Conservation (phyloP, 306 rosid genomes). For the Citrullus colocynthis region DNA sequence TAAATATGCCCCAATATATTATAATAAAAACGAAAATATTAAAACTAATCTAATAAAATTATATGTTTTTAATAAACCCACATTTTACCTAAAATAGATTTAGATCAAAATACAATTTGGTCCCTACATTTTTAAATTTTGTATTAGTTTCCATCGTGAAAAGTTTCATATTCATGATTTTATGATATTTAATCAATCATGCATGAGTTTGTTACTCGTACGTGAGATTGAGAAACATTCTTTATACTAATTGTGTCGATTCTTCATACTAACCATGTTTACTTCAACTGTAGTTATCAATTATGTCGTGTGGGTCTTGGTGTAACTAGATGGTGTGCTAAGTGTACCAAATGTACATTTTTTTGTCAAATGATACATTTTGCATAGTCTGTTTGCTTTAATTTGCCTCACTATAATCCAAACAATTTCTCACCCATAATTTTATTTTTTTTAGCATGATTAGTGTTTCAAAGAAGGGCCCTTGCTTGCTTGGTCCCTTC, state of each 20-base stretch:
- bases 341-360: too few relatives aligned
- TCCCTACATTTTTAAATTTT: too few relatives aligned
- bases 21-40: too few relatives aligned
- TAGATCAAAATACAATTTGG: too few relatives aligned
- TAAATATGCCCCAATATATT: too few relatives aligned
- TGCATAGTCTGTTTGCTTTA: background rate
- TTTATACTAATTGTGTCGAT: background rate
- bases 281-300: background rate
- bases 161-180: too few relatives aligned
- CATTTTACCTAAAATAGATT: too few relatives aligned
- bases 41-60: too few relatives aligned
- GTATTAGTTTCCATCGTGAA: too few relatives aligned
- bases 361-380: background rate
- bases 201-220: background rate
- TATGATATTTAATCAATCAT: too few relatives aligned
- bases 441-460: background rate
- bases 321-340: background rate
- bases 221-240: background rate
- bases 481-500: background rate
- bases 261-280: background rate
- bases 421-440: background rate
- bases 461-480: background rate
- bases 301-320: background rate
- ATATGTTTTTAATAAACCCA: too few relatives aligned
- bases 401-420: background rate